These are phyloP conservation scores for Amphicarpaea edgeworthii DNA, from an alignment of 306 rosid genomes.

Conservation along the genomic window DNA sequence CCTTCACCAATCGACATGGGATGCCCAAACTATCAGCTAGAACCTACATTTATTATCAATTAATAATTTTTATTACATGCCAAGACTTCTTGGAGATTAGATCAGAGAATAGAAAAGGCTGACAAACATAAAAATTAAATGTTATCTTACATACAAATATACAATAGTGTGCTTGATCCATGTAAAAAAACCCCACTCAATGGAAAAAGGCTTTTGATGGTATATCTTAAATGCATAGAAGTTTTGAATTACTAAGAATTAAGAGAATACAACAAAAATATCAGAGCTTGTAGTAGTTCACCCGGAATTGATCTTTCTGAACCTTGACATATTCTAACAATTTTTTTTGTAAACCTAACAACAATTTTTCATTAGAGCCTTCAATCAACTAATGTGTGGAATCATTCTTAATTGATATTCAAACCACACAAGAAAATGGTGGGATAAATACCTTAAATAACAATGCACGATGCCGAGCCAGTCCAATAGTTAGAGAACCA, in stretches of 20 bases:
- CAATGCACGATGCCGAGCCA: slow-evolving; percentile 99
- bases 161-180: slow-evolving; percentile 2
- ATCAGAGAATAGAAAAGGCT: slow-evolving; percentile 8
- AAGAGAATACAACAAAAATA: slow-evolving; percentile 3
- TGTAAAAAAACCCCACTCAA: not conserved
- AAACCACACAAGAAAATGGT: slow-evolving; percentile 18
- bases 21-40: slow-evolving; percentile 90
- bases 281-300: slow-evolving; percentile 23
- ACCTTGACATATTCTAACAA: slow-evolving; percentile 23
- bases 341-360: slow-evolving; percentile 14
- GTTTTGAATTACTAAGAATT: not conserved
- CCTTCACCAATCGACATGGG: slow-evolving; percentile 93
- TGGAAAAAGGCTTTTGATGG: not conserved
- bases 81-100: slow-evolving; percentile 15
- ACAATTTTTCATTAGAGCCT: slow-evolving; percentile 23
- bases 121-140: slow-evolving; percentile 22
- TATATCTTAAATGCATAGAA: slow-evolving; percentile 33
- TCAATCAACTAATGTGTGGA: slow-evolving; percentile 19
- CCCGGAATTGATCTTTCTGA: slow-evolving; percentile 20
- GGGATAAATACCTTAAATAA: slow-evolving; percentile 79
- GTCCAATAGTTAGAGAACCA: slow-evolving; percentile 89
- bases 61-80: slow-evolving; percentile 8
- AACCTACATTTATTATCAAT: slow-evolving; percentile 57
- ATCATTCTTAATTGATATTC: slow-evolving; percentile 30
- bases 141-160: slow-evolving; percentile 16